Conservation (phyloP, 1,284 basidiomycete species). For the Fomitopsis betulina region DNA sequence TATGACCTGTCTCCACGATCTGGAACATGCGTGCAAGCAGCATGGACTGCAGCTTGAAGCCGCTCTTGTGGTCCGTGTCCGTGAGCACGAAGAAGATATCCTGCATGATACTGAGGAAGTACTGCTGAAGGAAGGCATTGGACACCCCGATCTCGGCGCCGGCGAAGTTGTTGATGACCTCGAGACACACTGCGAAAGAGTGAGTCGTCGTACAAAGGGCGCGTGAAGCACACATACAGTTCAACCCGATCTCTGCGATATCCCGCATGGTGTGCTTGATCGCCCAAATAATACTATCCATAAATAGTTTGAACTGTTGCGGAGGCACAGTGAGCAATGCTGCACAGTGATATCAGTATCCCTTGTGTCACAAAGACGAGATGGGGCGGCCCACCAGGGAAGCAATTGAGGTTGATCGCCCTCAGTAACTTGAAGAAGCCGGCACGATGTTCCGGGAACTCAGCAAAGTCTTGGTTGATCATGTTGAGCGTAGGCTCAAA, state of each 20-base stretch:
- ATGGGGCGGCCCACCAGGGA: constrained; percentile 65
- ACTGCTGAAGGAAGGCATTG: constrained; percentile 84
- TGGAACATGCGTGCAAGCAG: constrained; percentile 94
- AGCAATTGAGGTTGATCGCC: constrained; percentile 92
- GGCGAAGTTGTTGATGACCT: constrained; percentile 96
- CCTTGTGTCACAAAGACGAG: not conserved
- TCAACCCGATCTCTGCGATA: constrained; percentile 93
- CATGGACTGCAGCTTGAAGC: constrained; percentile 88
- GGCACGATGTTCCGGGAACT: constrained; percentile 96
- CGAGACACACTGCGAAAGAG: constrained; percentile 71
- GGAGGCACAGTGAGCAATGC: constrained; percentile 86
- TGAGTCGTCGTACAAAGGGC: constrained; percentile 10
- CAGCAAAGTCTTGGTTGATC: constrained; percentile 99
- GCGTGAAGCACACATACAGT: constrained; percentile 48
- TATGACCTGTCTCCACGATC: constrained; percentile 81
- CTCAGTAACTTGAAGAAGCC: constrained; percentile 97
- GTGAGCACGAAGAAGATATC: constrained; percentile 98
- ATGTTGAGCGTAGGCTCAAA: constrained; percentile 97
- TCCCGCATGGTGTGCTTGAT: constrained; percentile 99
- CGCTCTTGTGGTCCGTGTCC: constrained; percentile 98
- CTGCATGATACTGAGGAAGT: constrained; percentile 90
- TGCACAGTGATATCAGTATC: constrained; percentile 27
- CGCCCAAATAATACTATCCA: constrained; percentile 99
- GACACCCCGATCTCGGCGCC: constrained; percentile 71
- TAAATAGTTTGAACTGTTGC: constrained; percentile 95